Evolutionary conservation across 2,329 filamentous ascomycete genomes (phyloP).

Genomic region (Zymoseptoria brevis): DNA sequence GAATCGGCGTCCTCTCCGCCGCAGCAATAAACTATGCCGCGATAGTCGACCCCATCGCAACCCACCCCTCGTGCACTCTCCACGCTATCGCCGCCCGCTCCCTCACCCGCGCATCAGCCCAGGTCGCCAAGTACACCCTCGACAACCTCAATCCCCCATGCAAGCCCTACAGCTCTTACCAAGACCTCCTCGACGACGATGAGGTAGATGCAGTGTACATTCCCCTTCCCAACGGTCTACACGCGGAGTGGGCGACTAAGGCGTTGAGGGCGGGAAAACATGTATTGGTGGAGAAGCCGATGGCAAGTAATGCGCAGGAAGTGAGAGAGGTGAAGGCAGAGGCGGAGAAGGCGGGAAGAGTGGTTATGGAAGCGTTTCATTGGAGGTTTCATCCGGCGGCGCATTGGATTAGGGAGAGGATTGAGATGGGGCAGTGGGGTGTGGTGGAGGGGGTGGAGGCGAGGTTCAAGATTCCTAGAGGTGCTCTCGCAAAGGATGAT

Average conservation of each 20-base stretch:
- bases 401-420: slow-evolving; percentile 11
- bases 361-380: slow-evolving; percentile 46
- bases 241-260: slow-evolving; percentile 42
- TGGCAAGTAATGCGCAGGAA: slow-evolving; percentile 39
- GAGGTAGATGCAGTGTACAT: slow-evolving; percentile 45
- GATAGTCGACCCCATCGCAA: slow-evolving; percentile 10
- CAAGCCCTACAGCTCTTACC: slow-evolving; percentile 16
- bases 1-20: slow-evolving; percentile 9
- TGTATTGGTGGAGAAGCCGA: slow-evolving; percentile 47
- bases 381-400: slow-evolving; percentile 39
- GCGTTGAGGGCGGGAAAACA: slow-evolving; percentile 44
- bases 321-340: slow-evolving; percentile 31
- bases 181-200: slow-evolving; percentile 34
- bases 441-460: neutral
- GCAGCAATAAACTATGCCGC: slow-evolving; percentile 9
- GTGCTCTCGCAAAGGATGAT: slow-evolving; percentile 25
- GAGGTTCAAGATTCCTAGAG: slow-evolving; percentile 2
- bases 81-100: slow-evolving; percentile 7
- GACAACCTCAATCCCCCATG: neutral
- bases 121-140: slow-evolving; percentile 4
- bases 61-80: slow-evolving; percentile 7
- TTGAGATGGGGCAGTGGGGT: neutral
- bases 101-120: slow-evolving; percentile 5
- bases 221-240: slow-evolving; percentile 35
- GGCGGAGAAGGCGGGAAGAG: slow-evolving; percentile 30